Base-by-base conservation (phyloP, 176 grass and related monocot genomes). In the barley (Hordeum vulgare) region DNA sequence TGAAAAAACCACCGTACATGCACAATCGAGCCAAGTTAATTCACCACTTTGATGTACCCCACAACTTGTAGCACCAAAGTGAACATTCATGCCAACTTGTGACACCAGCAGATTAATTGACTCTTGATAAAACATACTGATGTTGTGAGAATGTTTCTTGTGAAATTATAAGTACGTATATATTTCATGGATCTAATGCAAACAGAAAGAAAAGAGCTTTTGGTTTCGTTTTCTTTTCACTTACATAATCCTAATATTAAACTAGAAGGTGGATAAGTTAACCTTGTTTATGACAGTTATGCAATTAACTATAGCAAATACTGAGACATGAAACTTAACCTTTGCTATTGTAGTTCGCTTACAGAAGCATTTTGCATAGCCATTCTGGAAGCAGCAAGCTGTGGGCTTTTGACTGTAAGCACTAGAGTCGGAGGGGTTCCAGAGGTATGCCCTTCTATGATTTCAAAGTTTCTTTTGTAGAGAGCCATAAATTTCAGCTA, bases 301-400 rank as follows among this genome's bases (percentile, higher is more conserved):
- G 27, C 42, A 45, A 31, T 80, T 44, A 47, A 53, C 23, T 62
- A 69, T 15, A 75, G 11, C 49, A 77, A 75, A 61, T 25, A 56
- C 77, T 77, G 37, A 82, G 68, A 70, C 57, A 1, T 74, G 9
- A 81, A 70, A 71, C 13, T 25, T 71, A 5, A 29, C 8, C 31
- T 71, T 81, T 77, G 6, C n/a, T 54, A 77, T 85, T 91, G 80
- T 88, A 98, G 92, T 90, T 98, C 95, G 36, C 90, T 98, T 67
- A 98, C 95, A 40, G 95, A 98, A 85, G 95, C 95, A 78, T 98
- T 98, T 86, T 98, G 92, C 72, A 98, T 98, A 90, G 95, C 95
- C 59, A 98, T 98, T 91, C 65, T 98, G 77, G 95, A 98, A 89
- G 92, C 95, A 73, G 95, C 95, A 60, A 98, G 90, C 80, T 98